Base-by-base conservation (phyloP, 2,329 filamentous ascomycete genomes). In the Botryotinia narcissicola region DNA sequence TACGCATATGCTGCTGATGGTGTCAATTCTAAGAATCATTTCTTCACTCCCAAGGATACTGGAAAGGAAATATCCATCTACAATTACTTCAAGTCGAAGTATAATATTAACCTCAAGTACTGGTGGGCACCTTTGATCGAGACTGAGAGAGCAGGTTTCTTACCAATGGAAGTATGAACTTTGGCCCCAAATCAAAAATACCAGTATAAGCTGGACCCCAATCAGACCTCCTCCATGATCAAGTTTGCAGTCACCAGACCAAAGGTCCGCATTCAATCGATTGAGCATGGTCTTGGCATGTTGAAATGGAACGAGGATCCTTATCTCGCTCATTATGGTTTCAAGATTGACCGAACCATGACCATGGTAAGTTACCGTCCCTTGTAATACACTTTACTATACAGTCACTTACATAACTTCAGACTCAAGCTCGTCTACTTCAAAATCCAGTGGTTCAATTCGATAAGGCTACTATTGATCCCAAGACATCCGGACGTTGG, bases 161-260 rank as follows among this genome's bases (percentile, higher is more conserved):
- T 91, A 75, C 90, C 90, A 0, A 87, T 92, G 83, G 91, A 92
- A 77, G 80, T 90, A 5, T 89, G 88, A 72, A 82, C 83, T 14
- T 76, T 90, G 10, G 78, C 84, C 51, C 81, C 84, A 0, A 86
- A 88, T 79, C 90, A 92, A 80, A 84, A 88, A 0, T 93, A 91
- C 76, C 84, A 84, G 0, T 91, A 84, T 83, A 92, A 92, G 81
- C 81, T 92, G 1, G 87, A 87, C 71, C 84, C 87, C 0, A 76
- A 79, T 0, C 86, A 83, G 83, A 98, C 95, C 0, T 84, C 91
- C 0, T 83, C 87, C 8, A 99, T 99, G 96, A 98, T 99, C 84
- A 95, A 92, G 82, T 94, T 95, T 78, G 95, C 95, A 0, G 95
- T 97, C 7, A 93, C 92, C 9, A 87, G 91, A 1, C 96, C 96